Evolutionary conservation across 495 filamentous ascomycete species (phyloP), one percentile per base, ranked within the genome.

Genomic region (Wilcoxina mikolae): DNA sequence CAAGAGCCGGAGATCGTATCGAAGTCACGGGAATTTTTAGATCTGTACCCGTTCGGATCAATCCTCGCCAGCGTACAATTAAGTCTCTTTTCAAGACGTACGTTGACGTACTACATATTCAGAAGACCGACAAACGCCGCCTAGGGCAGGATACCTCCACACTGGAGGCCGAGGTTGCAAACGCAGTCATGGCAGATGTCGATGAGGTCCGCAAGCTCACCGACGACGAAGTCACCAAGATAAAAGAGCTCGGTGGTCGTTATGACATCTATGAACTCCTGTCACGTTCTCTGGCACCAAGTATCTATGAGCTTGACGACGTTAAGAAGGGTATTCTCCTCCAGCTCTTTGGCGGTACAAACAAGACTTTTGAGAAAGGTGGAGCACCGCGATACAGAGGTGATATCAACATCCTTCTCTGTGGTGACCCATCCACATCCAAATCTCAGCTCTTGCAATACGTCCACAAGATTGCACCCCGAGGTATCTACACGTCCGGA

Each of bases 361-460:
- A 98, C 72, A 98, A 98, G 69, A 81, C 84, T 0, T 98, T 98
- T 67, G 82, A 95, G 60, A 94, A 95, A 68, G 91, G 91, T 45
- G 91, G 88, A 54, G 93, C 84, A 62, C 91, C 91, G 9, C 87
- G 82, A 56, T 98, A 98, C 66, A 79, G 91, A 68, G 91, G 91
- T 44, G 91, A 98, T 68, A 95, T 98, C 69, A 98, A 99, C 69
- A 82, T 99, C 20, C 78, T 99, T 3, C 79, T 99, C 9, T 87
- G 96, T 23, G 93, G 93, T 69, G 93, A 99, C 61, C 93, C 93
- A 0, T 94, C 93, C 68, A 99, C 93, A 5, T 93, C 93, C 60
- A 99, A 99, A 67, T 99, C 93, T 1, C 93, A 99, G 69, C 78
- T 99, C 17, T 79, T 99, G 43, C 96, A 99, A 68, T 99, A 94